phyloP scores from a whole-genome alignment of 306 rosid genomes.

The Prunus persica region DNA sequence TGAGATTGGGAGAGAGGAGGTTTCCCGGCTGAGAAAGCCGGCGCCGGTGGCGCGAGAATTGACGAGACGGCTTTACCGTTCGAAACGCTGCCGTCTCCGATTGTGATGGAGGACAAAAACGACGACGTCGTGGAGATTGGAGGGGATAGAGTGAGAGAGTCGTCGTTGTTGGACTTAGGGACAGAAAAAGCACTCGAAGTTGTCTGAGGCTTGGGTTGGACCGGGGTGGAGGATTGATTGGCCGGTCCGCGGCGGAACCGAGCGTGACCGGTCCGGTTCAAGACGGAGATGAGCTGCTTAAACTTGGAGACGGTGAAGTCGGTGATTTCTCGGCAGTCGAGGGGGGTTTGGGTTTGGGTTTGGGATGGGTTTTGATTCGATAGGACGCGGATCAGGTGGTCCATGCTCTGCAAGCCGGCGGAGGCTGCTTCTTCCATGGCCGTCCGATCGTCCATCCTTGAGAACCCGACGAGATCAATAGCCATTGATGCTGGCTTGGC shows the following conservation, averaged over 20 bases:
- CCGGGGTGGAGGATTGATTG: neutral
- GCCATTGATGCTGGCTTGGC: slow-evolving; percentile 38
- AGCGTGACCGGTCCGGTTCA: slow-evolving; percentile 84
- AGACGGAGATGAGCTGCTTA: slow-evolving; percentile 55
- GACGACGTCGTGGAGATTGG: slow-evolving; percentile 64
- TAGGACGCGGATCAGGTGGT: slow-evolving; percentile 47
- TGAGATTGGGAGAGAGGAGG: slow-evolving; percentile 59
- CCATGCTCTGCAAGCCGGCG: slow-evolving; percentile 71
- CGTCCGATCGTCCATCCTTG: slow-evolving; percentile 40
- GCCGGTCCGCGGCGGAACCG: slow-evolving; percentile 80
- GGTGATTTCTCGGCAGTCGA: slow-evolving; percentile 55
- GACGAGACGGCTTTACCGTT: slow-evolving; percentile 50
- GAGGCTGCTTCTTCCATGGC: slow-evolving; percentile 71
- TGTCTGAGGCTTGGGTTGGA: neutral
- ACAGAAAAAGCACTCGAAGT: neutral
- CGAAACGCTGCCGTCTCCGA: slow-evolving; percentile 73
- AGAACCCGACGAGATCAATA: slow-evolving; percentile 34
- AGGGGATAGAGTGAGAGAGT: slow-evolving; percentile 36
- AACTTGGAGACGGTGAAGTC: slow-evolving; percentile 74
- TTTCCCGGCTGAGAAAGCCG: slow-evolving; percentile 41
- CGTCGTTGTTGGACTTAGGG: slow-evolving; percentile 22
- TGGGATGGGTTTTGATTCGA: slow-evolving; percentile 28
- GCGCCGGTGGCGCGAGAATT: slow-evolving; percentile 23
- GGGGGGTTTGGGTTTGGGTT: slow-evolving; percentile 14
- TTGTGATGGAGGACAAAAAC: slow-evolving; percentile 54